phyloP scores from a whole-genome alignment of 352 stramenopile species.

The Pythium phragmitis region DNA sequence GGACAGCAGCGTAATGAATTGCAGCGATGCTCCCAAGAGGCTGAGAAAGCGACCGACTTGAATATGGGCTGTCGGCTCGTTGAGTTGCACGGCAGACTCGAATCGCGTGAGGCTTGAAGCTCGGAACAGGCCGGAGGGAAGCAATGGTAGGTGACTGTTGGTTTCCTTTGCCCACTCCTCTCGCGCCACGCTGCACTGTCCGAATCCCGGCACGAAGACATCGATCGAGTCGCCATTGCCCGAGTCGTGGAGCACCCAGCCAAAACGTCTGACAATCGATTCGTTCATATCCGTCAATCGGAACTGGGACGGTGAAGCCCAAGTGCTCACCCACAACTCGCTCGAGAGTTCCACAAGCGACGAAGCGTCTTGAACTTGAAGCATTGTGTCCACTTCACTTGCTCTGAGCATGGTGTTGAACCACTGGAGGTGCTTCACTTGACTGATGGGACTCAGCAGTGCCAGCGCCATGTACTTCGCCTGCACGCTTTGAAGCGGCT shows the following conservation, averaged over 20 bases:
- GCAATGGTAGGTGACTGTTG: background rate
- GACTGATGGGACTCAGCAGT: background rate
- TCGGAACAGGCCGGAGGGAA: background rate
- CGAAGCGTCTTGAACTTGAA: background rate
- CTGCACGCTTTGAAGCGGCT: background rate
- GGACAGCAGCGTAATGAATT: background rate
- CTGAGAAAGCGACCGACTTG: background rate
- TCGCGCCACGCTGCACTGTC: conserved; percentile 26
- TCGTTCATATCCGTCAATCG: background rate
- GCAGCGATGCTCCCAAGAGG: background rate
- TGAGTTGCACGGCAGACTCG: background rate
- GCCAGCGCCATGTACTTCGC: conserved; percentile 13
- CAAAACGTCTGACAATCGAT: conserved; percentile 1
- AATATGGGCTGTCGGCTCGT: background rate
- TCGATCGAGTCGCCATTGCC: conserved; percentile 29
- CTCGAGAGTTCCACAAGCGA: background rate
- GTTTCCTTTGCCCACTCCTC: background rate
- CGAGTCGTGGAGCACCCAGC: conserved; percentile 28
- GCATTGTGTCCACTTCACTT: background rate
- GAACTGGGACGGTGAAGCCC: background rate
- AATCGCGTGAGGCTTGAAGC: background rate
- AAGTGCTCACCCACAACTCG: background rate
- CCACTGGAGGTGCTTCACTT: background rate
- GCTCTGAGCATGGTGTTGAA: background rate
- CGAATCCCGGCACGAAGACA: conserved; percentile 34